These are phyloP conservation scores for Gastrolobium villosum DNA, from an alignment of 306 rosid species.

Conservation along the genomic window DNA sequence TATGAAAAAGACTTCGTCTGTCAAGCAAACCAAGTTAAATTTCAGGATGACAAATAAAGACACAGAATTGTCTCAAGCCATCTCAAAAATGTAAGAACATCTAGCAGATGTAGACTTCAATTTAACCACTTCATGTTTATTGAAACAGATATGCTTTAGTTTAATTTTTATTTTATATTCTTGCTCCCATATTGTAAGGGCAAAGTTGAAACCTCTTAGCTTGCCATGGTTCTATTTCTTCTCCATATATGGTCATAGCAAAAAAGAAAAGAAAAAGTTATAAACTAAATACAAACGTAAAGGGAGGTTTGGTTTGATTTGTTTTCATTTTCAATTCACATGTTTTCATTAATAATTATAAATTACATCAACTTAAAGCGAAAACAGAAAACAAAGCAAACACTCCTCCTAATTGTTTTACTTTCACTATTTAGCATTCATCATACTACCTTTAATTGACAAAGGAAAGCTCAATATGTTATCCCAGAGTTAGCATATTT, in stretches of 20 bases:
- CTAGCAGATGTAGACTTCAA: too few species aligned
- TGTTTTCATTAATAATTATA: background rate
- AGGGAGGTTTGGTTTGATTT: background rate
- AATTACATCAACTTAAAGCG: background rate
- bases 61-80: background rate
- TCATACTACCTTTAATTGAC: background rate
- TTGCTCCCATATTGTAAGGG: slow-evolving; percentile 11
- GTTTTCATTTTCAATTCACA: background rate
- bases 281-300: background rate
- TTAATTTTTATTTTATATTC: background rate
- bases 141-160: too few species aligned
- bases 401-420: background rate
- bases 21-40: slow-evolving; percentile 19
- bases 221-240: background rate
- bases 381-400: too few species aligned
- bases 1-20: background rate
- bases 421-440: background rate
- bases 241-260: too few species aligned
- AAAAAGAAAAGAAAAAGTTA: background rate
- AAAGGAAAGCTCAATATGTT: background rate
- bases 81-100: background rate
- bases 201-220: background rate
- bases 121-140: too few species aligned
- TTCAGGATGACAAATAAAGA: slow-evolving; percentile 17
- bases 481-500: background rate